These are phyloP conservation scores for Shiraia sp. DNA, from an alignment of 2,329 filamentous ascomycete species.

Conservation along the genomic window DNA sequence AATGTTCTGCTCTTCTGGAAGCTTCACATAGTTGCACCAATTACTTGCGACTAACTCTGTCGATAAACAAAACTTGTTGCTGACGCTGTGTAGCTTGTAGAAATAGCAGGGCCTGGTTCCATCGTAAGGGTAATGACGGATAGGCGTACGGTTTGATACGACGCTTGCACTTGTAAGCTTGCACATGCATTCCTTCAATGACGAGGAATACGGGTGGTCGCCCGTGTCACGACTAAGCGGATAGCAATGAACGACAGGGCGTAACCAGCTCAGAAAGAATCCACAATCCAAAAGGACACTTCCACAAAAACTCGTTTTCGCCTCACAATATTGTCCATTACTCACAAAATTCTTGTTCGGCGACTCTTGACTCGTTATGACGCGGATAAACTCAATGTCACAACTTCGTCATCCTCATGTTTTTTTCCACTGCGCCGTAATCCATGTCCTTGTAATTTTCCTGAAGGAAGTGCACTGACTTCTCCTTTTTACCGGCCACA, in stretches of 20 bases:
- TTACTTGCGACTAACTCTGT: not conserved
- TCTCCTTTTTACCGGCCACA: conserved; percentile 18
- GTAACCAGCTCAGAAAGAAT: too few relatives aligned
- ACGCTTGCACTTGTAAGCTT: conserved; percentile 5
- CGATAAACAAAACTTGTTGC: conserved; percentile 2
- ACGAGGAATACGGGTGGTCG: too few relatives aligned
- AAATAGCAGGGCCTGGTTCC: conserved; percentile 84
- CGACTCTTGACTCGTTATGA: not conserved
- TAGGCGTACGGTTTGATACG: conserved; percentile 77
- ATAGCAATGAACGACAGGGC: too few relatives aligned
- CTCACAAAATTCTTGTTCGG: not conserved
- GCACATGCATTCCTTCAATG: not conserved
- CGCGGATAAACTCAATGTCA: conserved; percentile 1
- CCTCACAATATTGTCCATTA: too few relatives aligned
- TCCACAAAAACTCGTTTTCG: too few relatives aligned
- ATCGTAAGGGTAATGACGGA: conserved; percentile 97
- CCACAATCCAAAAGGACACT: too few relatives aligned
- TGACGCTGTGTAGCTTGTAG: conserved; percentile 65
- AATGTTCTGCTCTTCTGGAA: too few relatives aligned
- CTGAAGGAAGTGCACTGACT: conserved; percentile 26
- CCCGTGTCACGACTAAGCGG: too few relatives aligned
- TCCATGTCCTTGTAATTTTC: conserved; percentile 24
- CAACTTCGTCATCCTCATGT: conserved; percentile 11
- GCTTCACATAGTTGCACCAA: too few relatives aligned
- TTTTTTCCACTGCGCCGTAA: conserved; percentile 16